Percentiles rank a stretch among this genome's conserved stretches.
Conservation (phyloP, 2,329 filamentous ascomycete species). For the Zymoseptoria ardabiliae region DNA sequence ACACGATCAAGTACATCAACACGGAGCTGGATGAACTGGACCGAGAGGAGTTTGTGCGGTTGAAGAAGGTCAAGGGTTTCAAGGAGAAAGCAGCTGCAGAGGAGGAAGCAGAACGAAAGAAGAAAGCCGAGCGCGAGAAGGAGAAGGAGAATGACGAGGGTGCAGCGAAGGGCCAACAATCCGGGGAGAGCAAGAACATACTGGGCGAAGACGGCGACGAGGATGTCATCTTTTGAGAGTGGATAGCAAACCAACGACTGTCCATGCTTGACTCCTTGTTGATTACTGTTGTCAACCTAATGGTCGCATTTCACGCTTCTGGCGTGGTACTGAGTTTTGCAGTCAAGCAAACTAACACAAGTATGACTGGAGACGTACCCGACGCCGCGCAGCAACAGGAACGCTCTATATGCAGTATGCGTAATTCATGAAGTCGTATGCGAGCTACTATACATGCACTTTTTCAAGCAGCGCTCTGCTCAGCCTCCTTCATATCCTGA, state of each 20-base stretch:
- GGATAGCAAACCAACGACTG: background rate
- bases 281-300: no score
- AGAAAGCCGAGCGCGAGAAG: conserved; percentile 15
- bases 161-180: conserved; percentile 8
- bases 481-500: background rate
- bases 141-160: conserved; percentile 26
- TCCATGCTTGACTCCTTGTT: no score
- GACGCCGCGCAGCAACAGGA: background rate
- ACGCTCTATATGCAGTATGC: background rate
- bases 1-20: conserved; percentile 99
- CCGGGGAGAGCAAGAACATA: conserved; percentile 25
- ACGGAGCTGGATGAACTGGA: conserved; percentile 96
- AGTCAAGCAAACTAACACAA: no score
- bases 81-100: conserved; percentile 48
- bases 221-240: conserved; percentile 19
- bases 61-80: conserved; percentile 85
- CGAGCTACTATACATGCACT: background rate
- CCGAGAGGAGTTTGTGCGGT: conserved; percentile 92
- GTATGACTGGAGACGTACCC: no score
- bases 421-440: background rate
- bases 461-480: background rate
- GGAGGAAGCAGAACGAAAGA: conserved; percentile 27
- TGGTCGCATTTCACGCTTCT: no score
- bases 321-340: no score
- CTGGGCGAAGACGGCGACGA: conserved; percentile 30